A percentile compares a stretch with the other conserved stretches of the same genome.
Evolutionary conservation across 2,329 filamentous ascomycete species (phyloP).

Genomic region (Fusarium proliferatum): DNA sequence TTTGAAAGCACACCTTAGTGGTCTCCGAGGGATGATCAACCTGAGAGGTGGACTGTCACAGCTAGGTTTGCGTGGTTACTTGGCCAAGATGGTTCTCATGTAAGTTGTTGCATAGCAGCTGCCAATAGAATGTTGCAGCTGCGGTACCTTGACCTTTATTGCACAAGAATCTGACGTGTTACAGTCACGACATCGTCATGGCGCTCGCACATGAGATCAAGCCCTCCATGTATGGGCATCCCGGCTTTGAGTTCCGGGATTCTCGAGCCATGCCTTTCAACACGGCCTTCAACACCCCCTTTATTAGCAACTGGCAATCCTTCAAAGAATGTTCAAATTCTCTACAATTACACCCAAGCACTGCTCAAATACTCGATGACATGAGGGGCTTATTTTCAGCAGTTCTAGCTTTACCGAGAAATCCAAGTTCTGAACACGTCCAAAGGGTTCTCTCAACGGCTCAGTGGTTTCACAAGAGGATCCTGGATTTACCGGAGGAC

Average conservation of each 20-base stretch:
- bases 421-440: constrained; percentile 51
- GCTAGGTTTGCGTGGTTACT: constrained; percentile 59
- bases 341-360: constrained; percentile 58
- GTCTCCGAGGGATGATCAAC: constrained; percentile 60
- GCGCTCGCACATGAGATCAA: constrained; percentile 59
- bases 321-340: constrained; percentile 57
- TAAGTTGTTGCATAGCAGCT: constrained; percentile 45
- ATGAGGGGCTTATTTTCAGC: constrained; percentile 60
- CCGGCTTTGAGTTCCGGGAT: constrained; percentile 57
- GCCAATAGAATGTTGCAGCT: neutral
- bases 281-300: constrained; percentile 59
- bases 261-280: constrained; percentile 54
- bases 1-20: constrained; percentile 58
- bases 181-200: constrained; percentile 60
- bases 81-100: constrained; percentile 62
- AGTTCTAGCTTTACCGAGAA: constrained; percentile 54
- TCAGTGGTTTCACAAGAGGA: constrained; percentile 54
- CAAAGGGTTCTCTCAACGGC: constrained; percentile 54
- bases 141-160: neutral
- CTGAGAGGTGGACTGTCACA: constrained; percentile 58
- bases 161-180: constrained; percentile 21
- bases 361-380: constrained; percentile 63
- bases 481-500: constrained; percentile 49
- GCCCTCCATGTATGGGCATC: constrained; percentile 55
- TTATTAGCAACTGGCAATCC: constrained; percentile 55